Base-by-base conservation (phyloP, 805 yeast genomes). In the Lipomyces spencermartinsiae region DNA sequence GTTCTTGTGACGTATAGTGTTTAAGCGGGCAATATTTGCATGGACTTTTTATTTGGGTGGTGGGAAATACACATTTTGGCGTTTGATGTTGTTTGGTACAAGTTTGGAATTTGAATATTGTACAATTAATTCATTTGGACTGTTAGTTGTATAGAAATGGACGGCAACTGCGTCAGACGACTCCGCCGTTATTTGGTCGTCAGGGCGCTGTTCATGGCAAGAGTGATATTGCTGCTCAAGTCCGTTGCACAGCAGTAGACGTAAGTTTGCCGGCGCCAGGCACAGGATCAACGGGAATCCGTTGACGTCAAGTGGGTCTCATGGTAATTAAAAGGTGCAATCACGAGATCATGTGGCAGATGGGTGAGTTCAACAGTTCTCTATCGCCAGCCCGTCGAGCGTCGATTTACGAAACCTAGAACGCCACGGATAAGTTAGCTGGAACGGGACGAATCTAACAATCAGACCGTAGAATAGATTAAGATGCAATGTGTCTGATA, bases 1-100 rank as follows among this genome's bases (percentile, higher is more conserved):
- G 25, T 67, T 33, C 54, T 14, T 33, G 58, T 56, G 22, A 25
- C 35, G 60, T 65, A 63, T 6, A n/a, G 19, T 12, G 49, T 43
- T n/a, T 43, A n/a, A 43, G 16, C 10, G 16, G n/a, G 49, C 2
- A 19, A n/a, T 16, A 16, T 4, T 8, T 16, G n/a, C 8, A 43
- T 16, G 12, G 16, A 7, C 49, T 43, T 43, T n/a, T 16, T 7
- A 8, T 16, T 43, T 43, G 49, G 49, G 49, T 43, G 1, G 49
- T 16, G 19, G 49, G 49, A 43, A 37, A 12, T 37, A 37, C 14
- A 16, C n/a, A 43, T 19, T 16, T 43, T 43, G 49, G 49, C 49
- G 49, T 43, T 43, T 43, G 8, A 16, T 39, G 6, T 12, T 43
- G 49, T 43, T 43, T 43, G 49, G 49, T 43, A 43, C 14, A 37